Percentiles rank a stretch among this genome's conserved stretches.
These are phyloP conservation scores for Eucalyptus fibrosa DNA, from an alignment of 345 rosid genomes.

Conservation along the genomic window DNA sequence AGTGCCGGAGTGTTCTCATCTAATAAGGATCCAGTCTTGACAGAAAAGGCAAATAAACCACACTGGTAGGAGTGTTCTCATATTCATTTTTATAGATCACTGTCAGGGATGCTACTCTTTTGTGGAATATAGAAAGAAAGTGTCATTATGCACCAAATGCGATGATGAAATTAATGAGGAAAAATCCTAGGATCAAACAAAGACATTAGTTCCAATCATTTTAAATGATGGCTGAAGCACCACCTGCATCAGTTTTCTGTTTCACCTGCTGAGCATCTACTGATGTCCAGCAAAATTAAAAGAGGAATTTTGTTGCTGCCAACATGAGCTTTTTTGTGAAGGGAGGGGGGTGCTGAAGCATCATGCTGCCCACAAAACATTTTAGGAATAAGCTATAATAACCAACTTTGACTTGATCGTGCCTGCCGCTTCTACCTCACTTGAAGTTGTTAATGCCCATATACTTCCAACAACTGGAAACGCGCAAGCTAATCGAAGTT, in stretches of 20 bases:
- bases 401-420: not conserved
- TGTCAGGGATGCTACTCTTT: not conserved
- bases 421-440: not conserved
- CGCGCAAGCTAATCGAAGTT: not conserved
- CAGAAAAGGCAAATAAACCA: not conserved
- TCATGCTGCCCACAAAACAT: not conserved
- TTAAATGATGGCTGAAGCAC: not conserved
- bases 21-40: not conserved
- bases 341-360: not conserved
- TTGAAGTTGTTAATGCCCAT: not conserved
- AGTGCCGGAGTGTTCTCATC: not conserved
- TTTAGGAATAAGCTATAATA: not conserved
- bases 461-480: not conserved
- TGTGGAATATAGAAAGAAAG: not conserved
- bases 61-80: not conserved
- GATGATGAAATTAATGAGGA: not conserved
- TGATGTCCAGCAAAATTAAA: not conserved
- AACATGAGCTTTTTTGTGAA: not conserved
- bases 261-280: not conserved
- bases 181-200: not conserved
- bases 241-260: not conserved
- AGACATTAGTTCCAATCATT: not conserved
- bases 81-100: not conserved
- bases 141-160: not conserved
- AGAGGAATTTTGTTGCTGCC: not conserved